Evolutionary conservation across 139 green algal genomes (phyloP), one percentile per base, ranked within the genome.

Genomic region (Closterium sp.): DNA sequence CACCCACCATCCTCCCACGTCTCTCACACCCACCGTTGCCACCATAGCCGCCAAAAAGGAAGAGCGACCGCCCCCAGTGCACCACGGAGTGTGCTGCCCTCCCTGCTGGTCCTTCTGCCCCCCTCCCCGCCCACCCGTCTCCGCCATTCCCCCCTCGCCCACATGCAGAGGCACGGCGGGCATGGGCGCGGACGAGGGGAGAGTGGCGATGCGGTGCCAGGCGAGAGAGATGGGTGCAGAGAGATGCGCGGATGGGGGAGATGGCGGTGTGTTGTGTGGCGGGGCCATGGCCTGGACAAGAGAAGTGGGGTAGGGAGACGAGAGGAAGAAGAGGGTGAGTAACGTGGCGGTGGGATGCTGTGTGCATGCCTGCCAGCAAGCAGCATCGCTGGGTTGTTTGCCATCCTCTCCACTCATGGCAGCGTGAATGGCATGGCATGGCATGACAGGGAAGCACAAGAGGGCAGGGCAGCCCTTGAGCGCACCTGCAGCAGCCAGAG

Each of bases 31-130:
- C 19, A 79, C 62, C 62, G 17, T 90, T 31, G 34, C 88, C 88
- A n/a, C 88, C 88, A 31, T 90, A 90, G 34, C 88, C 88, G 34
- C 88, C 88, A 24, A 90, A 86, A 10, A 90, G 29, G 88, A 86
- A 90, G 2, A 90, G 88, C 34, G 88, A 31, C 11, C 88, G 34
- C 24, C 42, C 38, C n/a, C 88, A 38, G 11, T 31, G 11, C 34
- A 90, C 42, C n/a, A 90, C 10, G 9, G 42, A 29, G 88, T 90
- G 88, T 6, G 38, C 88, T 9, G 88, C 88, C 34, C 88, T 31
- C 21, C 88, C 88, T 29, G 28, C 42, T 28, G 88, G 88, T 9
- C 22, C 88, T 24, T 1, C 88, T 17, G 19, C 88, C 9, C 88
- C 28, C 5, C 11, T 38, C 88, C 88, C 88, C 2, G 10, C 85